These are phyloP conservation scores for Kwoniella shivajii DNA, from an alignment of 1,284 basidiomycete genomes.

Conservation along the genomic window DNA sequence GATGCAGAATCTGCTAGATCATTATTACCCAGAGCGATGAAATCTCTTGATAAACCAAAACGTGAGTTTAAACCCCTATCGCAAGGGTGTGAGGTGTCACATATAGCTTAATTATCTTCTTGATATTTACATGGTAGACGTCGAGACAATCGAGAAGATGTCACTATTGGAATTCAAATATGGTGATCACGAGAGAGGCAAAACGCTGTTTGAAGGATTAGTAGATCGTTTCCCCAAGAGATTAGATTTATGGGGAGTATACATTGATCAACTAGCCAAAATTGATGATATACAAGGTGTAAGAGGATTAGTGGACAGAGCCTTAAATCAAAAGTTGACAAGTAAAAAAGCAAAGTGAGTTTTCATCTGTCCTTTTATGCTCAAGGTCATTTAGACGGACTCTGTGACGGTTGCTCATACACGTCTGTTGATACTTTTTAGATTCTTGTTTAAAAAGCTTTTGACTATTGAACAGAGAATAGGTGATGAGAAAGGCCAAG, in stretches of 20 bases:
- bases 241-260: slow-evolving; percentile 94
- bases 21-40: slow-evolving; percentile 83
- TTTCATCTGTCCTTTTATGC: background rate
- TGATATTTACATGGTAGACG: slow-evolving; percentile 61
- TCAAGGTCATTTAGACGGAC: no score
- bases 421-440: slow-evolving; percentile 40
- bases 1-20: slow-evolving; percentile 78
- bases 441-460: slow-evolving; percentile 97
- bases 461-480: slow-evolving; percentile 81
- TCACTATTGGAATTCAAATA: slow-evolving; percentile 93
- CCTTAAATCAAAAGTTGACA: slow-evolving; percentile 81
- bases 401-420: background rate
- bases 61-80: slow-evolving; percentile 62
- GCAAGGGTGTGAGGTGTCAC: background rate
- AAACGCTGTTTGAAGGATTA: slow-evolving; percentile 95
- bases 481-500: slow-evolving; percentile 82
- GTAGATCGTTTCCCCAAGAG: slow-evolving; percentile 91
- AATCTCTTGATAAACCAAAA: slow-evolving; percentile 91
- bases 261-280: slow-evolving; percentile 91
- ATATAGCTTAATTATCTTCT: slow-evolving; percentile 7
- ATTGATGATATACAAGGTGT: slow-evolving; percentile 74
- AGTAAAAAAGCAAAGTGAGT: slow-evolving; percentile 90
- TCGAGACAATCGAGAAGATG: slow-evolving; percentile 92
- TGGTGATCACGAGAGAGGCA: slow-evolving; percentile 90
- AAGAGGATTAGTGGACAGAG: slow-evolving; percentile 79